Conservation (phyloP, 768 basidiomycete species). For the Trametes coccinea region DNA sequence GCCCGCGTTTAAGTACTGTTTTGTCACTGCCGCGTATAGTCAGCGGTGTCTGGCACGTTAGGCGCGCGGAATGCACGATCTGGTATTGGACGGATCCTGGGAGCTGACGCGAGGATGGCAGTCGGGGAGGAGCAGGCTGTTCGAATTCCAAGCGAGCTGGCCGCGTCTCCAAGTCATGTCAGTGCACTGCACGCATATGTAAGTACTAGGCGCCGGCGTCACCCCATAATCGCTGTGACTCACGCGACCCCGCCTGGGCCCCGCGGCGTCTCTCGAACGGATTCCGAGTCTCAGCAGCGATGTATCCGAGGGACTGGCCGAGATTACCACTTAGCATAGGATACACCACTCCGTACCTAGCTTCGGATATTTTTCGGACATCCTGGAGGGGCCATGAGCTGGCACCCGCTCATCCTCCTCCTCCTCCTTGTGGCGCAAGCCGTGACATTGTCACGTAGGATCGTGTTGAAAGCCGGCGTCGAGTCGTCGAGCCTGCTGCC, state of each 20-base stretch:
- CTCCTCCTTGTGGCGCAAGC: background rate
- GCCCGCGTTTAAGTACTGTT: background rate
- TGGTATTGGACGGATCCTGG: background rate
- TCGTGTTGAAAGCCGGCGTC: background rate
- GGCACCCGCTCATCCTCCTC: too few species aligned
- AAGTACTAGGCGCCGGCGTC: background rate
- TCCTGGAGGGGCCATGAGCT: too few species aligned
- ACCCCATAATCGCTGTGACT: background rate
- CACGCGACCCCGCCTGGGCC: background rate
- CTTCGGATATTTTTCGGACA: too few species aligned
- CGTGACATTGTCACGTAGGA: background rate
- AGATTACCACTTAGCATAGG: background rate
- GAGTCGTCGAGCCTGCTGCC: too few species aligned
- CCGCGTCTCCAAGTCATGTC: background rate
- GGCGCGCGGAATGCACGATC: background rate
- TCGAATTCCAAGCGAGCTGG: background rate
- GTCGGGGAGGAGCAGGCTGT: background rate
- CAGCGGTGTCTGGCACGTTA: background rate
- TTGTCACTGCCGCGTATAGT: background rate
- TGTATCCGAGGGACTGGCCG: background rate
- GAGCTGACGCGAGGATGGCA: background rate
- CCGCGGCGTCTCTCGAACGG: background rate
- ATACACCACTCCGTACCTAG: too few species aligned
- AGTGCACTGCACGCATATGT: background rate
- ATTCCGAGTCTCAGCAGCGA: background rate